Evolutionary conservation across 176 grass and related monocot species (phyloP), one percentile per base, ranked within the genome.

Genomic region (Rhynchospora pubera): DNA sequence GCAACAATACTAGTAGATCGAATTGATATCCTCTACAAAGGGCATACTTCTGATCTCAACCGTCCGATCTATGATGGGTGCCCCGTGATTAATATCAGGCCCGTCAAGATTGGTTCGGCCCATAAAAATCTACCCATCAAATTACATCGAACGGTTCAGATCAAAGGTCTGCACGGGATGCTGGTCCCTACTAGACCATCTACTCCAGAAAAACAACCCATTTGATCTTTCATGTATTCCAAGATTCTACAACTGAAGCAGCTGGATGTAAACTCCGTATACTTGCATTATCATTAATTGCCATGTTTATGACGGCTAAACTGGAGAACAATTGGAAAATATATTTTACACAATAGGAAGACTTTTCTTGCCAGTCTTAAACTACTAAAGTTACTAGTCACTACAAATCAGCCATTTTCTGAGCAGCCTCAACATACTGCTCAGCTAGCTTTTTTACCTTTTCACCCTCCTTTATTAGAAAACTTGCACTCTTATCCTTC

Each of bases 381-480:
- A 18, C 12, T 30, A 15, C 10, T 52, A 16, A 9, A 69, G 11
- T 42, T 48, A 5, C 21, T 50, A 23, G 0, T 44, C 55, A 83
- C 62, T 89, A 89, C 80, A 87, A 57, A 4, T 90, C 16, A 87
- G 28, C 79, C 86, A 78, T 90, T 46, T 89, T 82, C 79, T 91
- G 95, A 53, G 92, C 87, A 22, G 93, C 82, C 61, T 95, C 96
- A 42, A 87, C 87, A 82, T 99, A 95, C 87, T 99, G 96, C 21
- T 93, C 87, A 0, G 92, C 91, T 4, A 99, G 91, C 53, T 84
- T 95, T 82, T 91, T 99, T 62, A 99, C 96, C 85, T 95, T 99
- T n/a, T 99, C 96, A 7, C 96, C 89, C 59, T 93, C 92, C 82
- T 95, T 95, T 80, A 99, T 91, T 42, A 99, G 70, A 62, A 99